These are phyloP conservation scores for Blastobotrys apis DNA, from an alignment of 1,139 yeast genomes.

Conservation along the genomic window DNA sequence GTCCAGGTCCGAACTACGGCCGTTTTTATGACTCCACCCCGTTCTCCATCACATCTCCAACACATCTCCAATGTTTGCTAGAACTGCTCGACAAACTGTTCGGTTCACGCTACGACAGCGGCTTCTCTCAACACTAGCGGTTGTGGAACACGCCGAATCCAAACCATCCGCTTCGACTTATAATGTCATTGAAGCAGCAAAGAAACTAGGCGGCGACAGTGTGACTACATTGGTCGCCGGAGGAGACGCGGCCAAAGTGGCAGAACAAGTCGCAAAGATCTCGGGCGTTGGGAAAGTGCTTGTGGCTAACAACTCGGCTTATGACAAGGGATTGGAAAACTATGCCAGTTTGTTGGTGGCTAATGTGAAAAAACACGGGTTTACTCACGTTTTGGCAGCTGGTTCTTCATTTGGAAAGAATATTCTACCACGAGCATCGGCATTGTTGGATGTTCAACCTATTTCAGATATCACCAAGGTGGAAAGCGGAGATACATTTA, in stretches of 20 bases:
- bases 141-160: constrained; percentile 59
- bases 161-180: constrained; percentile 62
- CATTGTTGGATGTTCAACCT: constrained; percentile 82
- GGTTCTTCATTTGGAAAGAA: constrained; percentile 87
- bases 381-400: constrained; percentile 73
- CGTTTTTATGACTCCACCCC: too few species aligned
- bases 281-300: constrained; percentile 40
- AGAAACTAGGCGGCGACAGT: constrained; percentile 36
- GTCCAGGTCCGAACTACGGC: too few species aligned
- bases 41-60: too few species aligned
- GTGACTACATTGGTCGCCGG: constrained; percentile 43
- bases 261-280: constrained; percentile 34
- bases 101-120: constrained; percentile 25
- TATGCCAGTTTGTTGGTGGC: constrained; percentile 40
- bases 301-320: constrained; percentile 35
- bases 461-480: constrained; percentile 74
- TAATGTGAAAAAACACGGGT: constrained; percentile 39
- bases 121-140: constrained; percentile 62
- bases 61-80: constrained; percentile 11
- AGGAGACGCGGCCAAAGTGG: constrained; percentile 34
- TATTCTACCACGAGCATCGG: constrained; percentile 81
- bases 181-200: constrained; percentile 41
- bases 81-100: not conserved
- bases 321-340: constrained; percentile 39
- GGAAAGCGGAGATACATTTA: constrained; percentile 64